Evolutionary conservation across 768 basidiomycete genomes (phyloP), one percentile per base, ranked within the genome.

Genomic region (Leccinum arenicola): DNA sequence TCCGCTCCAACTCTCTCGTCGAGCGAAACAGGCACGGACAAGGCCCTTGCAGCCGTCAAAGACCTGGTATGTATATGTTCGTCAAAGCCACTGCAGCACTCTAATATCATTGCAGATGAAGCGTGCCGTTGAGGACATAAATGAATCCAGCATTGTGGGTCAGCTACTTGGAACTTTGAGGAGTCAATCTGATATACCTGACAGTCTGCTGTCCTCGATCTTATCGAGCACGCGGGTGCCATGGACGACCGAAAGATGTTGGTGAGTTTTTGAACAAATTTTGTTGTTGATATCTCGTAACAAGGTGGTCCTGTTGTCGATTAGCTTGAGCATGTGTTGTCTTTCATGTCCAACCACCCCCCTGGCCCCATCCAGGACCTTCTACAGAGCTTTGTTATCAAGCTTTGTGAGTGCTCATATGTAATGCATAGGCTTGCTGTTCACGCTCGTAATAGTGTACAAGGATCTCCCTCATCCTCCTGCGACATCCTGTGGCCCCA

Each of bases 391-490:
- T 69, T 58, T 14, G 65, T 75, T 49, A 72, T 91, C 47, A 74
- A 85, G 65, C 75, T 84, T 33, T 66, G 91, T 91, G 59, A 61
- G 88, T 77, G 7, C 27, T n/a, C 19, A 17, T 4, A 12, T 17
- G 19, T 49, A n/a, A 14, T 12, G 12, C 33, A 11, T 43, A 6
- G 7, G 9, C 56, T 17, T 59, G 51, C 27, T 6, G 19, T 31
- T 57, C 11, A 57, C 17, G 19, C 29, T 35, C 52, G 55, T 19
- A 19, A 2, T 63, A 92, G 90, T 91, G 58, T 93, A 92, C 71
- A 84, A 88, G 62, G 93, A 95, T 70, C 81, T 96, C 15, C 73
- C 84, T 0, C 93, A 94, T 70, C 93, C 93, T 3, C 81, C 91
- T 7, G 76, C 84, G 7, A 90, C 91, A 1, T 84, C 77, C 62